These are phyloP conservation scores for Phytophthora crassamura DNA, from an alignment of 352 stramenopile species.

Conservation along the genomic window DNA sequence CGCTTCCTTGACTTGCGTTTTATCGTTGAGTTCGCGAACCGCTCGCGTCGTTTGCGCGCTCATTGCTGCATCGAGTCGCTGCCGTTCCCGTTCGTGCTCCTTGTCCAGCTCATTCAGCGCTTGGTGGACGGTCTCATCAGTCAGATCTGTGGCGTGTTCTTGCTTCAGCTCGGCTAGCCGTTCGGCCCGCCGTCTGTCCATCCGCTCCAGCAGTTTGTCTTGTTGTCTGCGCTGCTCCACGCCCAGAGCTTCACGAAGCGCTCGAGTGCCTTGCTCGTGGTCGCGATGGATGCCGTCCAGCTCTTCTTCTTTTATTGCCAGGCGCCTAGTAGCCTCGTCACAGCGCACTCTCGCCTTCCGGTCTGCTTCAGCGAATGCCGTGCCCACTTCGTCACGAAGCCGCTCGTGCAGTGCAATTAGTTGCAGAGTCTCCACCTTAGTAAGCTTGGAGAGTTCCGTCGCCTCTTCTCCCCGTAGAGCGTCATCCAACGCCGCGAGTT, in stretches of 20 bases:
- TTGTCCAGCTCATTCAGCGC: conserved; percentile 18
- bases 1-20: conserved; percentile 20
- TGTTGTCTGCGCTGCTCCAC: conserved; percentile 43
- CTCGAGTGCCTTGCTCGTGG: conserved; percentile 28
- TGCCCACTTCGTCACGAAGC: conserved; percentile 15
- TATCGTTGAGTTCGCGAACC: conserved; percentile 26
- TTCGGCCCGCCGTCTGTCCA: conserved; percentile 25
- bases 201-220: conserved; percentile 44
- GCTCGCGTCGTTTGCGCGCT: conserved; percentile 30
- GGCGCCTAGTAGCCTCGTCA: conserved; percentile 15
- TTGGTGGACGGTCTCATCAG: conserved; percentile 13
- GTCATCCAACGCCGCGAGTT: conserved; percentile 18
- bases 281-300: conserved; percentile 28
- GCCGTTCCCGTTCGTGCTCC: conserved; percentile 29
- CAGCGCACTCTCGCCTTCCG: conserved; percentile 17
- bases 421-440: conserved; percentile 14
- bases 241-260: conserved; percentile 27
- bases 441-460: conserved; percentile 6
- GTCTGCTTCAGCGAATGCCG: conserved; percentile 28
- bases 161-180: conserved; percentile 21
- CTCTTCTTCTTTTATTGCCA: conserved; percentile 21
- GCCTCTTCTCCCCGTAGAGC: conserved; percentile 12
- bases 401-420: conserved; percentile 17
- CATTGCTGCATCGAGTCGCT: conserved; percentile 29
- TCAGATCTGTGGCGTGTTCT: conserved; percentile 6